Evolutionary conservation across 805 yeast species (phyloP).

Genomic region (Blastobotrys chiropterorum): DNA sequence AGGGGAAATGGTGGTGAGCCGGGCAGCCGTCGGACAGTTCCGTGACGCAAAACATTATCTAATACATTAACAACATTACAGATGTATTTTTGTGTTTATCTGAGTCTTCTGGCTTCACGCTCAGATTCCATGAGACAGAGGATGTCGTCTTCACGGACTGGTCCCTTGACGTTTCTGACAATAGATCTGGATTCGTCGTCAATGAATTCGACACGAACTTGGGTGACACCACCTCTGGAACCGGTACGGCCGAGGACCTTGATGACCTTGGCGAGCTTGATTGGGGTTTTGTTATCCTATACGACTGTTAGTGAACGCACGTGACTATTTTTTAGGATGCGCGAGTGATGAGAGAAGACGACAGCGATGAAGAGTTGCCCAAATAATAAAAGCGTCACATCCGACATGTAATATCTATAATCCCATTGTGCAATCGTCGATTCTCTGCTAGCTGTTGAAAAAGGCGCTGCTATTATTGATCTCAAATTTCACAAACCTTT

Average conservation of each 20-base stretch:
- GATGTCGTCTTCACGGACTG: slow-evolving; percentile 97
- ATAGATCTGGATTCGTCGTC: slow-evolving; percentile 93
- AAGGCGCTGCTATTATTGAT: too few species aligned
- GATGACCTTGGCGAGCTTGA: slow-evolving; percentile 98
- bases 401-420: too few species aligned
- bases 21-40: neutral
- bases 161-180: slow-evolving; percentile 97
- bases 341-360: too few species aligned
- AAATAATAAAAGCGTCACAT: too few species aligned
- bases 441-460: too few species aligned
- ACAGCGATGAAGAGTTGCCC: too few species aligned
- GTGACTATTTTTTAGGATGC: too few species aligned
- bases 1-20: too few species aligned
- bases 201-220: slow-evolving; percentile 94
- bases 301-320: neutral
- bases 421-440: too few species aligned
- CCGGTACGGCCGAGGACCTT: slow-evolving; percentile 99
- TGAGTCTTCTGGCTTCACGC: slow-evolving; percentile 81
- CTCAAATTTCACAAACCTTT: too few species aligned
- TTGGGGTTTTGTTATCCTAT: slow-evolving; percentile 55
- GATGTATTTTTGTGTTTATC: slow-evolving; percentile 26
- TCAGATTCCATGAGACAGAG: slow-evolving; percentile 99
- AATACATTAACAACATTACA: neutral
- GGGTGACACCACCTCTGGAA: slow-evolving; percentile 99
- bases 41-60: neutral